Evolutionary conservation across 73 alveolate genomes (phyloP).

Genomic region (Vitrella brassicaformis): DNA sequence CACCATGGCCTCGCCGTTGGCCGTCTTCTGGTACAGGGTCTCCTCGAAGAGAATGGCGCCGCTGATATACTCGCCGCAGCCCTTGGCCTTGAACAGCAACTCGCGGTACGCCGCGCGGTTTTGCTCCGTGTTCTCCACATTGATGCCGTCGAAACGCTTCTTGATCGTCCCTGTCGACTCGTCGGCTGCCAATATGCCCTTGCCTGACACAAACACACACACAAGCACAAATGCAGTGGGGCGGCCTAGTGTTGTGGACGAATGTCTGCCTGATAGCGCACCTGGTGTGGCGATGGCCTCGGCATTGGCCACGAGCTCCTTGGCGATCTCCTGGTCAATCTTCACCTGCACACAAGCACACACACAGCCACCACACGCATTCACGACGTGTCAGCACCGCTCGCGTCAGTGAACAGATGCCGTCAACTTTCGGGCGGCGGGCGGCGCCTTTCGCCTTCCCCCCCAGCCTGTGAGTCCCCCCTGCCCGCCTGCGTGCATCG

Average conservation of each 20-base stretch:
- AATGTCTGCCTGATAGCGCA: too few species aligned
- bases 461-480: too few species aligned
- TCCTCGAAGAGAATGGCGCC: conserved; percentile 90
- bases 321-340: not conserved
- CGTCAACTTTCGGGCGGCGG: too few species aligned
- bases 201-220: too few species aligned
- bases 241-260: too few species aligned
- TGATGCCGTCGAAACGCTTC: conserved; percentile 65
- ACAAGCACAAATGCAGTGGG: too few species aligned
- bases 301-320: conserved; percentile 67
- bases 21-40: conserved; percentile 73
- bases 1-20: conserved; percentile 73
- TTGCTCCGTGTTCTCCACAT: conserved; percentile 76
- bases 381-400: not conserved
- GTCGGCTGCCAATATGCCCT: conserved; percentile 92
- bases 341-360: not conserved
- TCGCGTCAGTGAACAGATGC: too few species aligned
- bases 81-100: conserved; percentile 74
- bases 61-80: conserved; percentile 69
- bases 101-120: conserved; percentile 84
- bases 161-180: conserved; percentile 91
- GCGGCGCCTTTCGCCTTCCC: too few species aligned
- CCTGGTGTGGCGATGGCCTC: conserved; percentile 61
- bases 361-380: not conserved
- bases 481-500: too few species aligned